A percentile compares a stretch with the other conserved stretches of the same genome.
Conservation (phyloP, 495 filamentous ascomycete species). For the Sporormia fimetaria region DNA sequence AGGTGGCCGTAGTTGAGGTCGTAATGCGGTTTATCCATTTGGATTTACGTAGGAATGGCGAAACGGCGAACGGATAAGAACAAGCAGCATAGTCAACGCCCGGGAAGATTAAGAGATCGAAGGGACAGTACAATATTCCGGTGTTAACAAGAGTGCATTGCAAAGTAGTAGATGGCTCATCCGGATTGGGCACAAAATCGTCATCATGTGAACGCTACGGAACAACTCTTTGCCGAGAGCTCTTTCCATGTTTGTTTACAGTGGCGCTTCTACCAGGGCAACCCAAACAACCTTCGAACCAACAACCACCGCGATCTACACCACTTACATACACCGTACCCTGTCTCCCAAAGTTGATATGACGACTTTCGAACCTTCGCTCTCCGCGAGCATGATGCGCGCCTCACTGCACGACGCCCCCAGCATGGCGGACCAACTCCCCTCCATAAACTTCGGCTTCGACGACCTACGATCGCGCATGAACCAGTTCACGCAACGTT, state of each 20-base stretch:
- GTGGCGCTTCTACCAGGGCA: too few relatives aligned
- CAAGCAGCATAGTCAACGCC: conserved; percentile 17
- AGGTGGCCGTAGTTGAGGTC: conserved; percentile 58
- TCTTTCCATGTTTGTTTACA: too few relatives aligned
- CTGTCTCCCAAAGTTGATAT: conserved; percentile 34
- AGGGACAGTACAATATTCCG: too few relatives aligned
- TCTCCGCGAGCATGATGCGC: conserved; percentile 64
- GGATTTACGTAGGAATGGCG: conserved; percentile 30
- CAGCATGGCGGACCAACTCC: conserved; percentile 70
- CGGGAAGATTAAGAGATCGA: too few relatives aligned
- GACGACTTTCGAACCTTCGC: conserved; percentile 66
- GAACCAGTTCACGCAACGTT: conserved; percentile 80
- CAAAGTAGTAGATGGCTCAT: too few relatives aligned
- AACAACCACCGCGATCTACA: background rate
- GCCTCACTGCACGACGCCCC: conserved; percentile 48
- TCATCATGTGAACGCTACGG: too few relatives aligned
- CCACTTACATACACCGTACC: background rate
- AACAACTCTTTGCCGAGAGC: too few relatives aligned
- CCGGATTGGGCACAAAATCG: too few relatives aligned
- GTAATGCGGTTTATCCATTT: conserved; percentile 49
- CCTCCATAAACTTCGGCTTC: conserved; percentile 89
- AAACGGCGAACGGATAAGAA: background rate
- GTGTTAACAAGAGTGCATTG: too few relatives aligned
- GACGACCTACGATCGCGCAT: conserved; percentile 92
- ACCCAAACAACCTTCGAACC: conserved; percentile 2